Evolutionary conservation across 768 basidiomycete species (phyloP).

Genomic region (Amanita jacksonii): DNA sequence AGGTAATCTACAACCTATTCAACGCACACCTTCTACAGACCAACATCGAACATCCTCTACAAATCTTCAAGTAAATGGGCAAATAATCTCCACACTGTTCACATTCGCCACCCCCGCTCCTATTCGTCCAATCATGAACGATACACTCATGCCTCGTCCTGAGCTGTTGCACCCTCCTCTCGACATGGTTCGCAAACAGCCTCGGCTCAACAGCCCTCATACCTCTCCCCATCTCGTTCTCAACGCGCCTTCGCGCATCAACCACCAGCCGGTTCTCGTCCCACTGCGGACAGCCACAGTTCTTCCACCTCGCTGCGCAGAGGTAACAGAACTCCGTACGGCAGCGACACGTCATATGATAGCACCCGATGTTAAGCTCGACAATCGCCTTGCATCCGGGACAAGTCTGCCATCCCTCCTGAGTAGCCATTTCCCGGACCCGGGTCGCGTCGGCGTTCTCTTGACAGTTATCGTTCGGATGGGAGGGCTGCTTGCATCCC

Average conservation of each 20-base stretch:
- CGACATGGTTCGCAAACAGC: neutral
- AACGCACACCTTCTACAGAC: slow-evolving; percentile 5
- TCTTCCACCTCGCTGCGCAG: slow-evolving; percentile 55
- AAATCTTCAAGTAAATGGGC: slow-evolving; percentile 5
- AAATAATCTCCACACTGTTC: slow-evolving; percentile 1
- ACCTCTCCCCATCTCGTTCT: slow-evolving; percentile 2
- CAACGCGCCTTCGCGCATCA: slow-evolving; percentile 3
- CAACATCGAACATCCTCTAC: neutral
- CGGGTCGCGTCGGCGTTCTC: slow-evolving; percentile 19
- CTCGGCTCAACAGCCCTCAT: neutral
- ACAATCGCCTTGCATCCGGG: slow-evolving; percentile 47
- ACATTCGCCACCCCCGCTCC: neutral
- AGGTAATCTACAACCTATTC: slow-evolving; percentile 3
- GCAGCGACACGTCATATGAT: slow-evolving; percentile 59
- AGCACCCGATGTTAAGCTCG: slow-evolving; percentile 50
- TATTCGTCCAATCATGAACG: slow-evolving; percentile 1
- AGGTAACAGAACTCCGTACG: slow-evolving; percentile 53
- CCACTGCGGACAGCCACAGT: slow-evolving; percentile 54
- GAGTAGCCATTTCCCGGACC: slow-evolving; percentile 34
- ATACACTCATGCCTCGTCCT: neutral
- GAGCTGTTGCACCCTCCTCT: neutral
- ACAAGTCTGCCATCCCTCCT: slow-evolving; percentile 52
- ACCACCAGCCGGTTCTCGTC: slow-evolving; percentile 33
- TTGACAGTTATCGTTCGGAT: slow-evolving; percentile 25
- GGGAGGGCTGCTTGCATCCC: slow-evolving; percentile 37